Base-by-base conservation (phyloP, 2,329 filamentous ascomycete genomes). In the Xylariaceae sp. region DNA sequence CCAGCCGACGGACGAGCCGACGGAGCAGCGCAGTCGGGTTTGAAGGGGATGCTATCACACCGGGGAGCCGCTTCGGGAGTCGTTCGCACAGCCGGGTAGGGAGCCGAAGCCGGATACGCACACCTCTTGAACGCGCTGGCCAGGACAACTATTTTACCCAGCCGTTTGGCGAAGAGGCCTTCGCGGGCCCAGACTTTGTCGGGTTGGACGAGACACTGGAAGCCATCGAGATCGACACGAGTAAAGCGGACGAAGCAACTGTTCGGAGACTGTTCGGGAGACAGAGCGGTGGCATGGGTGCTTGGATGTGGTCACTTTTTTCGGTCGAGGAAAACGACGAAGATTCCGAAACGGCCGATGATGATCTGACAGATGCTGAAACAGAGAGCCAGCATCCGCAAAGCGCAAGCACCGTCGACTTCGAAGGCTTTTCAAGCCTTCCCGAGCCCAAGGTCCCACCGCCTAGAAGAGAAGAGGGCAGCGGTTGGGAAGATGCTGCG, bases 281-380 rank as follows among this genome's bases (percentile, higher is more conserved):
- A 13, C 72, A 71, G 37, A 70, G 68, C 33, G 62, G 67, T 6
- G 71, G 73, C 7, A 59, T 74, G 28, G 72, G 70, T 4, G 72
- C 73, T 3, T 82, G 78, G 77, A 68, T 84, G 43, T 82, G 77
- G 73, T 73, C 70, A 18, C 64, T 83, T 8, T 82, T 82, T 54
- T 69, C 76, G 1, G 75, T 78, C 4, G 73, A 79, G 35, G 78
- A 81, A 55, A 70, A 75, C 40, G 76, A 74, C 2, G 73, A 78
- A 36, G 69, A 71, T 15, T 62, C 60, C 1, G 65, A 68, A 23
- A 59, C 55, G 8, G 65, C 61, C 7, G 60, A 60, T 2, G 60
- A 58, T 12, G 59, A 61, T 2, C 50, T 60, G 13, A 60, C 59
- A 2, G 63, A 69, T 17, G 57, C 48, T 8, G 57, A 59, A 26